Evolutionary conservation across 305 asterid genomes (phyloP), one percentile per base, ranked within the genome.

Genomic region (Fraxinus platypoda): DNA sequence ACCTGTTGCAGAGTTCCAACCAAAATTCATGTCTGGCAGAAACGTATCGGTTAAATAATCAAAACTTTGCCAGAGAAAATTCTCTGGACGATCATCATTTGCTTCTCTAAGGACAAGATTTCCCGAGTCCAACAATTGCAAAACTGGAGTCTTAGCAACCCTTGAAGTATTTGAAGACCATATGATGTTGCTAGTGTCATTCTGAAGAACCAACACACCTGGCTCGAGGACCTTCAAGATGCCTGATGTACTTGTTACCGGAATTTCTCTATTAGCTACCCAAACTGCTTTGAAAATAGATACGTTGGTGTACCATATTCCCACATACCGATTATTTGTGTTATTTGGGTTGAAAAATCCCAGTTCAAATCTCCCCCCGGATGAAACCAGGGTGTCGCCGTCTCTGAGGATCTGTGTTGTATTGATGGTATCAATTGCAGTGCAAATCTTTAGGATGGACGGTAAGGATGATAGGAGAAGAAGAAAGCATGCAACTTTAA

Each of bases 11-110:
- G 35, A 81, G 71, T 88, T 78, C 88, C 76, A 9, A 0, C 90
- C 90, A 0, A 88, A 28, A 31, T 84, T 81, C 84, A 88, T 80
- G 0, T 86, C 88, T 1, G 90, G 80, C 2, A 88, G 34, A 3
- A 35, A 59, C 1, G 88, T 87, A 76, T 90, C 88, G 0, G 88
- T 62, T 1, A 87, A 88, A 75, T 85, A 25, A 34, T 86, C 89
- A 23, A 86, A 89, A 23, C 91, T 86, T 83, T 89, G 85, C 91
- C 92, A 88, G 0, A 85, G 5, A 9, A 78, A 19, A 84, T 76
- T 80, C 75, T 68, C 85, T 0, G 54, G 74, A 28, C 2, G 31
- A 12, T 71, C 77, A 35, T 59, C 84, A 0, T 43, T 77, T 6
- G 80, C 84, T 6, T 85, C 84, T 28, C 71, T 59, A 13, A 90